Percentiles rank a stretch among this genome's conserved stretches.
These are phyloP conservation scores for Trichoderma arundinaceum DNA, from an alignment of 2,329 filamentous ascomycete species.

Conservation along the genomic window DNA sequence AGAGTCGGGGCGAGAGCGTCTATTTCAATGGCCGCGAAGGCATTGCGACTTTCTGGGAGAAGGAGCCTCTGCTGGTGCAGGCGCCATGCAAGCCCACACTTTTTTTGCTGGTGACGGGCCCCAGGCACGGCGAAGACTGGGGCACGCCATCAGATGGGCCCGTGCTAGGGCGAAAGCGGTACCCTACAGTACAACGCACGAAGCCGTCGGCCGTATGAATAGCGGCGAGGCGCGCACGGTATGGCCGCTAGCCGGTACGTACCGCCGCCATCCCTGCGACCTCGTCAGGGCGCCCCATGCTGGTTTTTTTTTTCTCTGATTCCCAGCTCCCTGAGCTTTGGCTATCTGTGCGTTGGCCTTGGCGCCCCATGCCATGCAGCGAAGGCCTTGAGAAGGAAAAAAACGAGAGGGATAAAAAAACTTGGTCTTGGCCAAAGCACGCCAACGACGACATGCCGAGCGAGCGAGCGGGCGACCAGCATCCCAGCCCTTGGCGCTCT, in stretches of 20 bases:
- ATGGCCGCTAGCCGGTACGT: conserved; percentile 23
- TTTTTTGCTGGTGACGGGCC: conserved; percentile 12
- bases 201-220: conserved; percentile 22
- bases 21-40: conserved; percentile 47
- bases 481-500: background rate
- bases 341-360: too few relatives aligned
- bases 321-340: background rate
- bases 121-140: conserved; percentile 30
- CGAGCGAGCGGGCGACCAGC: conserved; percentile 7
- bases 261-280: conserved; percentile 16
- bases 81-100: conserved; percentile 24
- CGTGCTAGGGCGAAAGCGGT: conserved; percentile 32
- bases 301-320: conserved; percentile 1
- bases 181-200: conserved; percentile 30
- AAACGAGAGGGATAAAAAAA: background rate
- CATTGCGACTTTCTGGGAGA: conserved; percentile 31
- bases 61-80: conserved; percentile 32
- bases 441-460: conserved; percentile 4
- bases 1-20: conserved; percentile 44
- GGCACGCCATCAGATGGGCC: conserved; percentile 25
- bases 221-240: conserved; percentile 30
- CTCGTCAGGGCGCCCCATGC: background rate
- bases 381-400: background rate
- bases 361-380: too few relatives aligned
- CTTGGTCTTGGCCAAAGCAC: background rate